Conservation (phyloP, 2,329 filamentous ascomycete genomes). For the Amauroascus verrucosus region DNA sequence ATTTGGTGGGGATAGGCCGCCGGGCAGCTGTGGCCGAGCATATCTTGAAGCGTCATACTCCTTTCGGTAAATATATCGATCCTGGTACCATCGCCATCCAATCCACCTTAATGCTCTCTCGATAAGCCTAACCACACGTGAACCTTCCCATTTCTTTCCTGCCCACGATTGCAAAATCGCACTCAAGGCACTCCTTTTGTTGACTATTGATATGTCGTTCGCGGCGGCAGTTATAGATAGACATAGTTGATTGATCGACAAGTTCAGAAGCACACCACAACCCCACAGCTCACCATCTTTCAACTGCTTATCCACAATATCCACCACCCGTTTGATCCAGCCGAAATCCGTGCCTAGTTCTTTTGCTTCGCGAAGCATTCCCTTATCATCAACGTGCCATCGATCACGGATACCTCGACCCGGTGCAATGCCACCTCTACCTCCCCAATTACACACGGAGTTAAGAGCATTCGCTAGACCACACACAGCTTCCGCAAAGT, state of each 20-base stretch:
- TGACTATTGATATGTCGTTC: conserved; percentile 21
- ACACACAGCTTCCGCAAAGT: conserved; percentile 94
- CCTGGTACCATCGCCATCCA: conserved; percentile 78
- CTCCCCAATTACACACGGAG: conserved; percentile 90
- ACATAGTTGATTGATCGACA: conserved; percentile 43
- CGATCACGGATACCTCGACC: conserved; percentile 65
- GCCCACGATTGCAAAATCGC: conserved; percentile 50
- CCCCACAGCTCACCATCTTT: conserved; percentile 82
- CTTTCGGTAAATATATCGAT: conserved; percentile 57
- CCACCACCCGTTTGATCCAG: conserved; percentile 80
- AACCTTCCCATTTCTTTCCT: conserved; percentile 75
- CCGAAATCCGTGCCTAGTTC: conserved; percentile 56
- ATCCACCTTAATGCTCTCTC: conserved; percentile 72
- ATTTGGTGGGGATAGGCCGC: conserved; percentile 63
- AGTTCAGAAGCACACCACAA: conserved; percentile 53
- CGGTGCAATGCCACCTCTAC: conserved; percentile 74
- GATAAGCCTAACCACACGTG: conserved; percentile 68
- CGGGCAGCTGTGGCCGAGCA: conserved; percentile 61
- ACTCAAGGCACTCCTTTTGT: conserved; percentile 24
- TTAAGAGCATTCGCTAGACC: conserved; percentile 90
- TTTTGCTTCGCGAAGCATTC: conserved; percentile 67
- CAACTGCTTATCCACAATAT: conserved; percentile 82
- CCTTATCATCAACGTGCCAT: conserved; percentile 83
- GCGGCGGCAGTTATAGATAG: conserved; percentile 38
- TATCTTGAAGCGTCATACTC: conserved; percentile 53